Base-by-base conservation (phyloP, 1,284 basidiomycete species). In the Sporisorium iseilematis-ciliati region DNA sequence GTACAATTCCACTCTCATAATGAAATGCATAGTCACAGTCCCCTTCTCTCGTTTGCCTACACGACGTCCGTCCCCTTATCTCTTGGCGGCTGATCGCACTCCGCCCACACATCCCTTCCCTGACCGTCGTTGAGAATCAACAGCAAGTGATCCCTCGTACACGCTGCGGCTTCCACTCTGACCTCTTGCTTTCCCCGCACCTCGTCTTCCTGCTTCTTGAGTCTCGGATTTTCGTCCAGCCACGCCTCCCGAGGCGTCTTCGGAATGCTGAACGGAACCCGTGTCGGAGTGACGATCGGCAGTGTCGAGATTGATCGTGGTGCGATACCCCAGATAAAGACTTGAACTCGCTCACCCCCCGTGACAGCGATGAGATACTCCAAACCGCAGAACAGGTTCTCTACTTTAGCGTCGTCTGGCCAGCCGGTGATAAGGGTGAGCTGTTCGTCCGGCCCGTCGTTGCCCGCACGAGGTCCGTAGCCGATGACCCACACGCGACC, bases 281-380 rank as follows among this genome's bases (percentile, higher is more conserved):
- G 21, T 4, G 62, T 69, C 0, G 72, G 66, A 0, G 21, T 25
- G 1, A 18, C 11, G 5, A 69, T 26, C 2, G 66, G 62, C 0
- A 23, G 1, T 7, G 49, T 33, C 2, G 55, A 52, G 16, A 65
- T 21, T 7, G 46, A 48, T 0, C 43, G 55, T 21, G 72, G 72
- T 0, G 56, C 52, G 6, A 75, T 48, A 10, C 72, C 72, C 66
- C 66, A 69, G 2, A 75, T 54, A 42, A 35, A 75, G 16, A 72
- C 52, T 4, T 41, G 40, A 2, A 43, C 10, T 2, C 50, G 21
- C 1, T 26, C 38, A 5, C 35, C 41, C 3, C 0, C 26, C 2
- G 71, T 74, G 25, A 57, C 35, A 8, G 62, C 68, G 16, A 76
- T 38, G 23, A 68, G 14, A 21, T 76, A 76, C 21, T 76, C 74